Base-by-base conservation (phyloP, 768 basidiomycete genomes). In the Mycena venus region DNA sequence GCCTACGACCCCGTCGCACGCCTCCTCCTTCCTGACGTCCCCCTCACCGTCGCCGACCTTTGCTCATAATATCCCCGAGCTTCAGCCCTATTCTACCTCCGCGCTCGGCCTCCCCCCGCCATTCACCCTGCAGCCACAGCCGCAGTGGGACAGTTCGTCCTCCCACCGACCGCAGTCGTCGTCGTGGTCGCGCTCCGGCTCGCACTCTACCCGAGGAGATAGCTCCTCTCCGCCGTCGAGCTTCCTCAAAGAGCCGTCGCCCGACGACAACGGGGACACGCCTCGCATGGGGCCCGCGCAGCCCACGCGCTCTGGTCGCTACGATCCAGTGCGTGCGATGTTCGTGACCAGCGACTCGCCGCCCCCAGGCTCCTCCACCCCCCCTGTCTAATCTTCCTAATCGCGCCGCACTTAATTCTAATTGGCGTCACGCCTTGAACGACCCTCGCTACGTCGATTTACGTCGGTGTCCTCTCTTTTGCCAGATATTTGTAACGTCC, bases 41-140 rank as follows among this genome's bases (percentile, higher is more conserved):
- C 75, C 78, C 38, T 85, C 87, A n/a, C 84, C 85, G 23, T 84
- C 84, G 27, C 61, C 74, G 31, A 55, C 72, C 12, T 86, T 85
- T 79, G 82, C 82, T 47, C 83, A 84, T 58, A 81, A 82, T 51
- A 78, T 81, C 62, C 83, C 84, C 60, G 63, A 51, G 63, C 49
- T 53, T 2, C 49, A 38, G 17, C 59, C 79, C 51, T 78, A 70
- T 19, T 74, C 78, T 17, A 64, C 75, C 25, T 75, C 80, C 31
- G 67, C 81, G 27, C 73, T 79, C 64, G 77, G 79, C 68, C 81
- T 88, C 68, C 86, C 88, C 19, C 89, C 92, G 19, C 93, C 93
- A 3, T 93, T 90, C 78, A 89, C 91, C 12, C 83, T 94, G 4
- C 91, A 94, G 79, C 93, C 93, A 3, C 84, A 83, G 64, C 93